These are phyloP conservation scores for Ceratocystis harringtonii DNA, from an alignment of 2,329 filamentous ascomycete genomes.

Conservation along the genomic window DNA sequence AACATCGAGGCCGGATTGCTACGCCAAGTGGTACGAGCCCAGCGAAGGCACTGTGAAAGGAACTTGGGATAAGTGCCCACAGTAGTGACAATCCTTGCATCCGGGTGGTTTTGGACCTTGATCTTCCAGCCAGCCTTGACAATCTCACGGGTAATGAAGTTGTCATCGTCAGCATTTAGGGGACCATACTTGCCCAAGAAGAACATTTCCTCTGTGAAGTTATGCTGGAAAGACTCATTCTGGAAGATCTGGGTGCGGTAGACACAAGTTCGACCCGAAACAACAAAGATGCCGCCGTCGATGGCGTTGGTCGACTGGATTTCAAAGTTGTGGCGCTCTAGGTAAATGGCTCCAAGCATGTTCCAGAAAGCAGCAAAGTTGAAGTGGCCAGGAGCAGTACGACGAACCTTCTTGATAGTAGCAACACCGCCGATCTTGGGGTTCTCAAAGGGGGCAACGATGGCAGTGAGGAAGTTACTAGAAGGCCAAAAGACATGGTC, in stretches of 20 bases:
- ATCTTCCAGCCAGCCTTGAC: slow-evolving; percentile 37
- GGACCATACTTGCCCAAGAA: slow-evolving; percentile 30
- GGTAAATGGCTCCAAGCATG: slow-evolving; percentile 42
- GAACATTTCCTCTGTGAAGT: slow-evolving; percentile 37
- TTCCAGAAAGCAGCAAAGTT: slow-evolving; percentile 31
- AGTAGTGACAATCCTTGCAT: slow-evolving; percentile 36
- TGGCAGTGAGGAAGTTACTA: slow-evolving; percentile 26
- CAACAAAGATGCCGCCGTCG: slow-evolving; percentile 43
- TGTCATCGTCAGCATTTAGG: slow-evolving; percentile 44
- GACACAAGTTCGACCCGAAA: slow-evolving; percentile 40
- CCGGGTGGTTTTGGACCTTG: slow-evolving; percentile 36
- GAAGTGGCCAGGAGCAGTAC: slow-evolving; percentile 23
- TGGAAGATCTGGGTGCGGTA: slow-evolving; percentile 37
- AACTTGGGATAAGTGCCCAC: slow-evolving; percentile 38
- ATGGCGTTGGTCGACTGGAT: slow-evolving; percentile 39
- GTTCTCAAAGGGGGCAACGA: slow-evolving; percentile 33
- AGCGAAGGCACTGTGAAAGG: slow-evolving; percentile 37
- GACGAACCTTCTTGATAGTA: slow-evolving; percentile 39
- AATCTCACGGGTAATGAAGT: slow-evolving; percentile 42
- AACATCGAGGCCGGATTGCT: slow-evolving; percentile 37
- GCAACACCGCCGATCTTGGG: slow-evolving; percentile 37
- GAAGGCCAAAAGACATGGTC: slow-evolving; percentile 39
- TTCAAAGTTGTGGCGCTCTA: slow-evolving; percentile 49
- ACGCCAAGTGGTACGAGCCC: slow-evolving; percentile 44
- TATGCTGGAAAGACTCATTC: slow-evolving; percentile 27